Evolutionary conservation across 2,329 filamentous ascomycete genomes (phyloP), one percentile per base, ranked within the genome.

Genomic region (Stagonosporopsis tanaceti): DNA sequence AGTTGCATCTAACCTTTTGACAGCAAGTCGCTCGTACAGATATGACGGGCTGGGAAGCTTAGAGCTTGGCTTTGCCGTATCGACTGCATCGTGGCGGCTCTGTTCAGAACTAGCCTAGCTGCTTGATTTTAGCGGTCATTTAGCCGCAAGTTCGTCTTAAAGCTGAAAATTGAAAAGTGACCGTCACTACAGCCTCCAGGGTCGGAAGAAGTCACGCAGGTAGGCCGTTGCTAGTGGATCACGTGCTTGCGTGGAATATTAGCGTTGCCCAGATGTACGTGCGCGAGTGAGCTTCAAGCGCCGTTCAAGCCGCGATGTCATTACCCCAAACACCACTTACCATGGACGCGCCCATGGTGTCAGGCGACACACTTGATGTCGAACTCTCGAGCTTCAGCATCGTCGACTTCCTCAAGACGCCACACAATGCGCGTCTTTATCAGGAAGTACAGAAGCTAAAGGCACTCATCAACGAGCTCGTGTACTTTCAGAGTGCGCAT

Each of bases 361-460:
- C 57, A 32, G 50, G 48, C 35, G 59, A 62, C 9, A 51, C 54
- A 5, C 46, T 60, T 46, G 56, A 61, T 27, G 47, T 56, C 11
- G 68, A 68, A 11, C 52, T 63, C 9, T 60, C 65, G 12, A 60
- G 37, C 3, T 70, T 71, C 53, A 63, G 70, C 20, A 63, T 70
- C 4, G 50, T 63, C 24, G 61, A 67, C 38, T 62, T 69, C n/a
- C 57, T 76, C 35, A 65, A 73, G 35, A 70, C 68, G 9, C 53
- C 65, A 22, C 71, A 75, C 50, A 74, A 74, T 59, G 61, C 58
- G 15, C 66, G 62, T 20, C 64, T 75, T 8, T 69, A 69, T 60
- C 57, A 65, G 22, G 72, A 72, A 50, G 72, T 68, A 12, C 69
- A 74, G 50, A 69, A 68, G 34, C 69, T 76, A 35, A 72, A 71